Percentiles rank a stretch among this genome's conserved stretches.
phyloP scores from a whole-genome alignment of 176 grass and related monocot species.

The Triticum urartu region DNA sequence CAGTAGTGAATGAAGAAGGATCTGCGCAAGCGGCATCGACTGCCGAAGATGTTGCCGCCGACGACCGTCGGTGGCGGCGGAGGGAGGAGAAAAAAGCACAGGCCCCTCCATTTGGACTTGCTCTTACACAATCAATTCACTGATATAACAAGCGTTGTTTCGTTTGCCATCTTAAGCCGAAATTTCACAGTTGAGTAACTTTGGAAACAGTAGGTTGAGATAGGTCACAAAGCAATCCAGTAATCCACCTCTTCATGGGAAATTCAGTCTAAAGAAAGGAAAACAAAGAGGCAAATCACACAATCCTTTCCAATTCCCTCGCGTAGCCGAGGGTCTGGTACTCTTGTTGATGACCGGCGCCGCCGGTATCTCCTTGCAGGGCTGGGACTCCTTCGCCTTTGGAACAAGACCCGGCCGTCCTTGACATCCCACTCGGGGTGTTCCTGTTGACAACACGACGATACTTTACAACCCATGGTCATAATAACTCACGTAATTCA shows the following conservation, averaged over 20 bases:
- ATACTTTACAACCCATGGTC: not conserved
- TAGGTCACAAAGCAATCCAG: too few relatives aligned
- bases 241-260: slow-evolving; percentile 3
- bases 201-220: not conserved
- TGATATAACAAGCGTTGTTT: not conserved
- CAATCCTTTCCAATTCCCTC: slow-evolving; percentile 87
- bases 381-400: slow-evolving; percentile 85
- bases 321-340: slow-evolving; percentile 92
- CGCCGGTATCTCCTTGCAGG: slow-evolving; percentile 92
- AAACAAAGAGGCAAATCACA: slow-evolving; percentile 37
- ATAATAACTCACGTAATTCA: not conserved
- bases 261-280: not conserved
- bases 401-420: slow-evolving; percentile 69
- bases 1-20: too few relatives aligned
- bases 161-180: not conserved
- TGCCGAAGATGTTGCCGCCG: too few relatives aligned
- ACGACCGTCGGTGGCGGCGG: too few relatives aligned
- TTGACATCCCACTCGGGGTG: slow-evolving; percentile 93
- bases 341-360: slow-evolving; percentile 73
- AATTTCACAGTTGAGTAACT: not conserved
- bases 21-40: too few relatives aligned
- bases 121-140: too few relatives aligned
- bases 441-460: slow-evolving; percentile 42
- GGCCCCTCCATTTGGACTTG: too few relatives aligned
- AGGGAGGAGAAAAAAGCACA: too few relatives aligned